Evolutionary conservation across 2,329 filamentous ascomycete species (phyloP).

Genomic region (Cryphonectria parasitica): DNA sequence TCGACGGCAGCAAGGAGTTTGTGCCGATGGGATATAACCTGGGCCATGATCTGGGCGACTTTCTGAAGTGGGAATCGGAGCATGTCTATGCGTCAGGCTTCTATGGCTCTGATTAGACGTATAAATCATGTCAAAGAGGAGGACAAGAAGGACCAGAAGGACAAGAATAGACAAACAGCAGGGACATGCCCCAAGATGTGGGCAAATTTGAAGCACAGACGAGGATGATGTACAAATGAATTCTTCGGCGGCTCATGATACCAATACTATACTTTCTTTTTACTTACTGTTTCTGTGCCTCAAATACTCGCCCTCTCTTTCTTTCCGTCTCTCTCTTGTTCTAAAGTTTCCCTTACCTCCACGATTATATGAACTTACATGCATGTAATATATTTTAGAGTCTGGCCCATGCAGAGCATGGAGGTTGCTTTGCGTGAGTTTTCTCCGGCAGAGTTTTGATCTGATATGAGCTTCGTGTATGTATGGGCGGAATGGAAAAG

Average conservation of each 20-base stretch:
- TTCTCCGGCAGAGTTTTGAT: not conserved
- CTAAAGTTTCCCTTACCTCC: not conserved
- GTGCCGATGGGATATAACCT: conserved; percentile 66
- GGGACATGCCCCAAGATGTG: not conserved
- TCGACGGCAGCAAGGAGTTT: conserved; percentile 43
- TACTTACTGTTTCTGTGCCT: no score
- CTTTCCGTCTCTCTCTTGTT: not conserved
- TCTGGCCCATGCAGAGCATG: not conserved
- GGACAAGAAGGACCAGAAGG: no score
- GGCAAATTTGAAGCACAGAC: not conserved
- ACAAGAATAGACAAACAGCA: not conserved
- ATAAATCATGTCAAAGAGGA: not conserved
- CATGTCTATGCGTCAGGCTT: conserved; percentile 46
- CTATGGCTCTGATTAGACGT: conserved; percentile 29
- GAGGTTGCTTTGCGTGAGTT: not conserved
- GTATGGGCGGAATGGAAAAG: not conserved
- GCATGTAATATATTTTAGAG: not conserved
- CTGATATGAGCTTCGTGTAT: not conserved
- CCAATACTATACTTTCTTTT: conserved; percentile 1
- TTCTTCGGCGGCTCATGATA: not conserved
- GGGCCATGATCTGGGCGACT: conserved; percentile 62
- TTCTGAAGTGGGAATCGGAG: conserved; percentile 60
- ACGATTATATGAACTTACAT: not conserved
- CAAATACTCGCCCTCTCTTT: not conserved
- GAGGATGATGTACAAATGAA: not conserved